Evolutionary conservation across 495 filamentous ascomycete species (phyloP), one percentile per base, ranked within the genome.

Genomic region (Neurospora sp.): DNA sequence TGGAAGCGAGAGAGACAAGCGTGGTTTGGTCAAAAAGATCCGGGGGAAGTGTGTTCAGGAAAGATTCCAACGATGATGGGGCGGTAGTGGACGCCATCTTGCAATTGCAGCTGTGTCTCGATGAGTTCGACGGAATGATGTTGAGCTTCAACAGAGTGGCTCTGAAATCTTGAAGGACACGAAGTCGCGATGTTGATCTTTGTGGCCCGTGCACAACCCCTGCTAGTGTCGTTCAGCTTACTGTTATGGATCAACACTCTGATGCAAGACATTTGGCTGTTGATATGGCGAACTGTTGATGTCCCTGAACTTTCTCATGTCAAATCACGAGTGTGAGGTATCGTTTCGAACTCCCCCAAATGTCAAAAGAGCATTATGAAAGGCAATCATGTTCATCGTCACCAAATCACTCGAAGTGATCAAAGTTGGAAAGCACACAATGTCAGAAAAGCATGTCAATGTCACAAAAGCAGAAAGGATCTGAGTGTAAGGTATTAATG

Each of bases 11-110:
- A 20, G 88, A 89, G 71, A 85, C 73, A 72, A 89, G 76, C 18
- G 88, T 89, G 6, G 86, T 87, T 23, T 77, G 74, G 73, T 89
- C 87, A 77, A 89, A 85, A 39, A 88, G 81, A 72, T 85, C 83
- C 0, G 79, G 80, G 0, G 83, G 80, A 40, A 82, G 78, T 39
- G 75, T 74, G 73, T 18, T 66, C 14, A 66, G 54, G 27, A 66
- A 66, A 5, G 54, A 66, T 12, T 42, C 12, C 31, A 20, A 73
- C 35, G 72, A 72, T 70, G 12, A 40, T 70, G 42, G n/a, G 18
- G 72, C 74, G 11, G 71, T 77, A 44, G 73, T 76, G 14, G 72
- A 74, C 54, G 74, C 74, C 76, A 77, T 77, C 39, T n/a, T 76
- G 27, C 16, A 59, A n/a, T 44, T 42, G 42, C 23, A 20, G 20